phyloP scores from a whole-genome alignment of 768 basidiomycete genomes.

The Hygrophoropsis aurantiaca region DNA sequence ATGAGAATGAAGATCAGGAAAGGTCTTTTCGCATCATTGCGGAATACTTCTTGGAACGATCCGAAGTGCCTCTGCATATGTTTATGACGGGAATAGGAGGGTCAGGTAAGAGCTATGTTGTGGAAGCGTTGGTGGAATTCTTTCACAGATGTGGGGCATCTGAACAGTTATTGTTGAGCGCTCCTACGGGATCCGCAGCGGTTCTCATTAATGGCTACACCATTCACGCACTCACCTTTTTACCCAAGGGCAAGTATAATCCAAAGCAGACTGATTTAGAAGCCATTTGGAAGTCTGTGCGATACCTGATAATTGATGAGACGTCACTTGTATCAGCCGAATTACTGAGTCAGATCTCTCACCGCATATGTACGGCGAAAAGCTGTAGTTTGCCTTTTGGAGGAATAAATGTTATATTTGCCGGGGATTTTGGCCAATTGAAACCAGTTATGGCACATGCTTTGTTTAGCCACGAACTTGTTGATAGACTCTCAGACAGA shows the following conservation, averaged over 20 bases:
- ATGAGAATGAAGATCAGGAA: constrained; percentile 9
- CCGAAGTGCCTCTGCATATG: constrained; percentile 26
- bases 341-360: background rate
- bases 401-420: background rate
- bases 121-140: constrained; percentile 17
- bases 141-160: constrained; percentile 6
- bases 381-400: background rate
- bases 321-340: background rate
- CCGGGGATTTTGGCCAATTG: background rate
- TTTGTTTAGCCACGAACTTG: background rate
- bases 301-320: background rate
- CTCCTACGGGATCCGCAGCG: constrained; percentile 31
- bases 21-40: constrained; percentile 12
- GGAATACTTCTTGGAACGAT: constrained; percentile 5
- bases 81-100: constrained; percentile 28
- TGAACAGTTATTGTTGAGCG: constrained; percentile 14
- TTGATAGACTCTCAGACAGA: background rate
- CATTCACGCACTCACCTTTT: constrained; percentile 23
- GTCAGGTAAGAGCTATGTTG: constrained; percentile 29
- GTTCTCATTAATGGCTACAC: constrained; percentile 26
- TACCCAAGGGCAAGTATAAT: constrained; percentile 7
- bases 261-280: constrained; percentile 6
- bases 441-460: background rate
- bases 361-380: background rate
- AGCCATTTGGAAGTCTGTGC: background rate